Evolutionary conservation across 192 early-diverging fungal species (phyloP).

Genomic region (Haplosporangium gracile): DNA sequence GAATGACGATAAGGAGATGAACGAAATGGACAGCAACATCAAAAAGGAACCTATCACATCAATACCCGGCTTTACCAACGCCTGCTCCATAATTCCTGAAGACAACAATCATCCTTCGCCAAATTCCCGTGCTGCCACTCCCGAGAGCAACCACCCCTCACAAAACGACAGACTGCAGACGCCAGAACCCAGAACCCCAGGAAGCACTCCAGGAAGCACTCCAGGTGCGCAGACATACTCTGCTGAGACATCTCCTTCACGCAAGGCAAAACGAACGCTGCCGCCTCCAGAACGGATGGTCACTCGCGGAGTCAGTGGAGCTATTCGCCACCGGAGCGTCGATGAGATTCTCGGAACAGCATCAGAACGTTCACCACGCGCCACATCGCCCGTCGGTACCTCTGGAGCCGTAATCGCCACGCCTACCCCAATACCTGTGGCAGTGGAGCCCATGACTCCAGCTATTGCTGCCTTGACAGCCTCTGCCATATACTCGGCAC

Average conservation of each 20-base stretch:
- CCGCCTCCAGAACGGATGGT: slow-evolving; percentile 71
- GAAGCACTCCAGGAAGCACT: slow-evolving; percentile 53
- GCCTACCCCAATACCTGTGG: slow-evolving; percentile 6
- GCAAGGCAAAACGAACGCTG: slow-evolving; percentile 54
- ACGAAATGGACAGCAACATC: slow-evolving; percentile 23
- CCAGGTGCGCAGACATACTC: slow-evolving; percentile 39
- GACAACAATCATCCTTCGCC: slow-evolving; percentile 39
- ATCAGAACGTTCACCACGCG: slow-evolving; percentile 42
- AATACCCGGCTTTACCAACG: slow-evolving; percentile 32
- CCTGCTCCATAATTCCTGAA: neutral
- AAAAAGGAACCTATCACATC: slow-evolving; percentile 41
- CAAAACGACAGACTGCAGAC: slow-evolving; percentile 41
- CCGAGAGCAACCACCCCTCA: neutral
- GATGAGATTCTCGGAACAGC: slow-evolving; percentile 65
- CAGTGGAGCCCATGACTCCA: slow-evolving; percentile 6
- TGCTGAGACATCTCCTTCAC: slow-evolving; percentile 56
- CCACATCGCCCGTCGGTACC: slow-evolving; percentile 18
- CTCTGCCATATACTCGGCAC: neutral
- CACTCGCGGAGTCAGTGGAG: slow-evolving; percentile 70
- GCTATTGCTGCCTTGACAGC: slow-evolving; percentile 10
- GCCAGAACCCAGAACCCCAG: slow-evolving; percentile 52
- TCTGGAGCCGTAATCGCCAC: slow-evolving; percentile 14
- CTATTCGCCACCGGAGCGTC: slow-evolving; percentile 68
- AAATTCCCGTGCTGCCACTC: slow-evolving; percentile 36
- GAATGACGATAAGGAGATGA: slow-evolving; percentile 14